Base-by-base conservation (phyloP, 2,329 filamentous ascomycete genomes). In the Emmonsia crescens region DNA sequence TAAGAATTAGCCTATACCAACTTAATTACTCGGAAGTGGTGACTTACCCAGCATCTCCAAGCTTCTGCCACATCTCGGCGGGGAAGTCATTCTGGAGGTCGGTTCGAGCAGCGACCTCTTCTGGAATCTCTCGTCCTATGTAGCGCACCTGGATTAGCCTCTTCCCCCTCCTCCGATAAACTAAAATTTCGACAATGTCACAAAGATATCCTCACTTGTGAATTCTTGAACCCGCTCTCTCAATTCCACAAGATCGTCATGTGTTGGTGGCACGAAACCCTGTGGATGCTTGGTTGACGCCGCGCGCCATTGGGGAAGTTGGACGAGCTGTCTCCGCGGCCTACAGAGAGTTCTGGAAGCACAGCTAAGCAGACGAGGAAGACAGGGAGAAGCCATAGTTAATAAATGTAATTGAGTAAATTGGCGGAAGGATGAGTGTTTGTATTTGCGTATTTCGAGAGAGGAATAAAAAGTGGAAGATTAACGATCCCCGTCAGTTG, bases 21-120 rank as follows among this genome's bases (percentile, higher is more conserved):
- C 40, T 36, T 2, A 19, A 19, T 21, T 31, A 57, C 19, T 21
- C 16, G 9, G 21, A 24, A 46, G 16, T 51, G 33, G 21, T 2
- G n/a, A 48, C 64, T 48, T 73, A 80, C 71, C 85, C 94, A 40
- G 94, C 94, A 66, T 91, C 88, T 64, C 94, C 94, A 57, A 99
- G 80, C 77, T 96, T 96, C 74, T 82, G 81, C 94, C 94, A 99
- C 88, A 99, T 93, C 6, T 88, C 85, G 58, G 85, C 82, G 3
- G 94, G 94, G 74, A 99, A 99, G 57, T 85, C 85, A 81, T 97
- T 97, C 71, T 82, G 81, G 71, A 84, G 83, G 78, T 99, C 93
- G n/a, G 91, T 95, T 61, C 80, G 79, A 12, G 89, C 83, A 0
- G 93, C 94, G 16, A 96, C 78, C 66, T 91, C 87, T 73, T 91